phyloP scores from a whole-genome alignment of 306 rosid genomes.

The Inga laurina region DNA sequence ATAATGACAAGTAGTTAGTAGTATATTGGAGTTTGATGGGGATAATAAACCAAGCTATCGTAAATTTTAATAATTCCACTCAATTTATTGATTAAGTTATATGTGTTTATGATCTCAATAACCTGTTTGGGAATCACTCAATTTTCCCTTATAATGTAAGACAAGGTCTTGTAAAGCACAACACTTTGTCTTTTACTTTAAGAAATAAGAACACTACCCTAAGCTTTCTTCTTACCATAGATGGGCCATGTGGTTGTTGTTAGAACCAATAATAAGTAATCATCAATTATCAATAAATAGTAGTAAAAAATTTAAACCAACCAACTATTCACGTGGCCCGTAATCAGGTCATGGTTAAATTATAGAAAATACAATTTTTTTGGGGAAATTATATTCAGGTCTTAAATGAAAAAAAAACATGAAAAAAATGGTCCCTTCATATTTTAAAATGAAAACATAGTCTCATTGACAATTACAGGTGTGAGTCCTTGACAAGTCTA shows the following conservation, averaged over 20 bases:
- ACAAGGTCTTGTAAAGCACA: background rate
- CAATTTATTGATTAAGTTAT: background rate
- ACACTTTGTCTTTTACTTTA: background rate
- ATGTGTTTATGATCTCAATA: background rate
- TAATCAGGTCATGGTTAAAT: background rate
- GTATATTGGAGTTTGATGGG: background rate
- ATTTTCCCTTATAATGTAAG: background rate
- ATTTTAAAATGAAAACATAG: no score
- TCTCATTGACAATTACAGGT: no score
- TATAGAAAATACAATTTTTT: background rate
- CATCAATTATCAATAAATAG: background rate
- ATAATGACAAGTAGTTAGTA: background rate
- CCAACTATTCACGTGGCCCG: background rate
- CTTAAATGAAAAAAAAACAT: no score
- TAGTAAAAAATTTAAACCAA: no score
- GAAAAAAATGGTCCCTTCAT: no score
- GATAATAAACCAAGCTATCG: background rate
- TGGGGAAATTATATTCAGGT: no score
- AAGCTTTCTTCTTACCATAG: background rate
- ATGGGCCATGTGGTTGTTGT: background rate
- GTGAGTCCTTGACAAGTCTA: no score
- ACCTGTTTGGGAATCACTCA: conserved; percentile 12
- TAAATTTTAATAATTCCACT: background rate
- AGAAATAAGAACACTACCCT: background rate
- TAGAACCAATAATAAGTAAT: background rate